Evolutionary conservation across 768 basidiomycete genomes (phyloP).

Genomic region (Omphalotus guepiniiformis): DNA sequence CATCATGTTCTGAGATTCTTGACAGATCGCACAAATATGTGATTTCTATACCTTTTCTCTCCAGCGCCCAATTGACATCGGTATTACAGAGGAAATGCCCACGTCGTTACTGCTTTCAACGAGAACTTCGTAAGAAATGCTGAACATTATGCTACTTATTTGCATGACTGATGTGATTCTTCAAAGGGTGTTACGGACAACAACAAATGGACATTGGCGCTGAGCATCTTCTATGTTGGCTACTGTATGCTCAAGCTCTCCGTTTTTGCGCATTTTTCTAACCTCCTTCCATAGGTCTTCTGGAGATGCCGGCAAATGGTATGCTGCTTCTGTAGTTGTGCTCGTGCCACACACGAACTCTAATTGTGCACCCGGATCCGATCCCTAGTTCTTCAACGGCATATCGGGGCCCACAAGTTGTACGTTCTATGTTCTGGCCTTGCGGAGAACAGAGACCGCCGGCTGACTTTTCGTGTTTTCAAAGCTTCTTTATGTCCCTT

Average conservation of each 20-base stretch:
- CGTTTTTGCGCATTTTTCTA: background rate
- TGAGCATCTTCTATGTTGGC: constrained; percentile 58
- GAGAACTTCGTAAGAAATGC: constrained; percentile 39
- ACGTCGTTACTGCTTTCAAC: constrained; percentile 49
- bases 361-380: background rate
- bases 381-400: constrained; percentile 46
- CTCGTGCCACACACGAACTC: background rate
- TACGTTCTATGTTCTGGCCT: constrained; percentile 23
- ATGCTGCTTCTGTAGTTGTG: background rate
- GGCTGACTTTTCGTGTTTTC: background rate
- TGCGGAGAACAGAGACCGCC: too few species aligned
- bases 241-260: constrained; percentile 47
- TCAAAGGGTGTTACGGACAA: constrained; percentile 46
- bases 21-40: constrained; percentile 57
- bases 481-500: constrained; percentile 51
- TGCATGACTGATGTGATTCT: background rate
- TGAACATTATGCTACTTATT: background rate
- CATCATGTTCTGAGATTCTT: background rate
- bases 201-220: constrained; percentile 51
- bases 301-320: constrained; percentile 59
- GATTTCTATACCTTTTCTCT: background rate
- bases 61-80: background rate
- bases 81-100: constrained; percentile 47
- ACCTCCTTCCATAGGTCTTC: constrained; percentile 31
- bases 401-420: constrained; percentile 58